These are phyloP conservation scores for Acmispon strigosus DNA, from an alignment of 306 rosid genomes.

Conservation along the genomic window DNA sequence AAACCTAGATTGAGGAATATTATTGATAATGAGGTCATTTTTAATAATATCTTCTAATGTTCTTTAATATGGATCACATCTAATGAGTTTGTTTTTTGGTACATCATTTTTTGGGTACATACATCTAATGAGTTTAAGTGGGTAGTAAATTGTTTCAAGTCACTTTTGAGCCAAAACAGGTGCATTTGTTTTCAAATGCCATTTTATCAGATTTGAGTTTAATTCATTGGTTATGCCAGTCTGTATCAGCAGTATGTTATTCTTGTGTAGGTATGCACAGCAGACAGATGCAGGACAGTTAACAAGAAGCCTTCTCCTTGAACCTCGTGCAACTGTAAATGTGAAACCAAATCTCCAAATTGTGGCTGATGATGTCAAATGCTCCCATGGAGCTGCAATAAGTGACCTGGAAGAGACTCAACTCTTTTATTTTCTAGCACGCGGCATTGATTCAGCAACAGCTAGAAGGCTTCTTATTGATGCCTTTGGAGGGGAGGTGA, in stretches of 20 bases:
- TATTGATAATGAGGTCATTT: no score
- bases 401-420: constrained; percentile 89
- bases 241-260: neutral
- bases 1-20: no score
- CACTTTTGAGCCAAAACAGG: no score
- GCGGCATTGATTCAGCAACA: constrained; percentile 61
- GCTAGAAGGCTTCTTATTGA: constrained; percentile 78
- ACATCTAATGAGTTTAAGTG: neutral
- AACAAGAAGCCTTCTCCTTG: constrained; percentile 87
- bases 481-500: constrained; percentile 84
- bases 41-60: no score
- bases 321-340: constrained; percentile 86
- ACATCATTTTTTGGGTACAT: no score
- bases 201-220: neutral
- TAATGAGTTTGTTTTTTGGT: no score
- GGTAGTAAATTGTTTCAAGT: neutral
- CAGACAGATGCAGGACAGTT: constrained; percentile 97
- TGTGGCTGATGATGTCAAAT: constrained; percentile 83
- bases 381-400: constrained; percentile 98
- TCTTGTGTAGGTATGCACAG: constrained; percentile 69
- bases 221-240: neutral
- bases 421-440: constrained; percentile 77
- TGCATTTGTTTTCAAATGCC: neutral
- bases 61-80: no score
- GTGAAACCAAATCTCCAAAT: constrained; percentile 95